phyloP scores from a whole-genome alignment of 2,329 filamentous ascomycete species.

The Colletotrichum liaoningense region DNA sequence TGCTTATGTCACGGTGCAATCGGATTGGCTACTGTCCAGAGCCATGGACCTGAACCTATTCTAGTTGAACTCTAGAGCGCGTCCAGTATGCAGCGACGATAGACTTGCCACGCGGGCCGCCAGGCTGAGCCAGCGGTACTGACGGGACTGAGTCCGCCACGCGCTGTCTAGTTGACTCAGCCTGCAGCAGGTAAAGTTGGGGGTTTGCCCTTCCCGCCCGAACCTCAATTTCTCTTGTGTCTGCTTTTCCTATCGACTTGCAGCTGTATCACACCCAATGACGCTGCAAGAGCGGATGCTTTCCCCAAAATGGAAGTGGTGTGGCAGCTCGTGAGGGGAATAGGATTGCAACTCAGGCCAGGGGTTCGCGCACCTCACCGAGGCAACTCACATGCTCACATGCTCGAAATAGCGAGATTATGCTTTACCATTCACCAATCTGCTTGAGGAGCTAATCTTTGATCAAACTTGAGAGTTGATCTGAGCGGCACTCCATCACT shows the following conservation, averaged over 20 bases:
- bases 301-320: constrained; percentile 9
- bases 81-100: not conserved
- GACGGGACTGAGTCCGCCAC: not conserved
- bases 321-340: constrained; percentile 12
- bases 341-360: not conserved
- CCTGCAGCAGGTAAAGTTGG: not conserved
- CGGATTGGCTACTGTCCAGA: not conserved
- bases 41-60: not conserved
- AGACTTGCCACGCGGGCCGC: constrained; percentile 4
- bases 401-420: not conserved
- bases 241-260: not conserved
- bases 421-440: not conserved
- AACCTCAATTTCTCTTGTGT: not conserved
- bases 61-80: not conserved
- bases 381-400: constrained; percentile 28
- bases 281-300: constrained; percentile 22
- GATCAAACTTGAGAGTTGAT: not conserved
- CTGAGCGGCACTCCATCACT: not conserved
- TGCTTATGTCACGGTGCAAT: not conserved
- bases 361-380: constrained; percentile 19
- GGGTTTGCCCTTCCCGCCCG: not conserved
- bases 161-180: not conserved
- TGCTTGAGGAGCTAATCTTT: not conserved
- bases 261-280: constrained; percentile 12
- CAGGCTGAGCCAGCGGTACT: not conserved